phyloP scores from a whole-genome alignment of 257 asterid species.

The Gentiana dahurica region DNA sequence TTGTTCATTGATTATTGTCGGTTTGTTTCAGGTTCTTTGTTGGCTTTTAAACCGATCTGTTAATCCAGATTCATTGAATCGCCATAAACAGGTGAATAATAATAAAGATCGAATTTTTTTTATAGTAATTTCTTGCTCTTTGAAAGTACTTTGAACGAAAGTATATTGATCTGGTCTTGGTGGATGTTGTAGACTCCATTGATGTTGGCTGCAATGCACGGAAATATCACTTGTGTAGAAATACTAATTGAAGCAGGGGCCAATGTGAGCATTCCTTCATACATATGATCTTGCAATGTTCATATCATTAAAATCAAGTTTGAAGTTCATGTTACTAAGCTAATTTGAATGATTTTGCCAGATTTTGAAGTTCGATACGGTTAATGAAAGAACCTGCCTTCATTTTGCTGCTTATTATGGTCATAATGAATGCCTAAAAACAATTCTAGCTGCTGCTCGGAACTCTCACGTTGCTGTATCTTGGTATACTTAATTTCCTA shows the following conservation, averaged over 20 bases:
- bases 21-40: constrained; percentile 52
- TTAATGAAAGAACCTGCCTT: constrained; percentile 86
- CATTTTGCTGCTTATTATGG: constrained; percentile 97
- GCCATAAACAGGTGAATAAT: constrained; percentile 60
- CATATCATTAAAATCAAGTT: not conserved
- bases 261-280: constrained; percentile 37
- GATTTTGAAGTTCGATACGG: constrained; percentile 86
- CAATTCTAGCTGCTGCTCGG: constrained; percentile 72
- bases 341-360: constrained; percentile 22
- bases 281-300: not conserved
- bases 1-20: constrained; percentile 11
- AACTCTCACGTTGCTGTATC: constrained; percentile 70
- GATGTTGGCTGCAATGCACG: constrained; percentile 99
- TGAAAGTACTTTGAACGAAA: too few relatives aligned
- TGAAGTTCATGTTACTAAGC: not conserved
- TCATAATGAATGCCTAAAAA: constrained; percentile 65
- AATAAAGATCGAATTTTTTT: too few relatives aligned
- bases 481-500: constrained; percentile 35
- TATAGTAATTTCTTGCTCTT: not conserved
- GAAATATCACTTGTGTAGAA: constrained; percentile 71
- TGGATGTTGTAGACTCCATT: constrained; percentile 64
- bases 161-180: not conserved
- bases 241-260: constrained; percentile 92
- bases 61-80: constrained; percentile 74
- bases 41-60: constrained; percentile 64